Percentiles rank a stretch among this genome's conserved stretches.
phyloP scores from a whole-genome alignment of 192 early-diverging fungal genomes.

The Linnemannia zychae region DNA sequence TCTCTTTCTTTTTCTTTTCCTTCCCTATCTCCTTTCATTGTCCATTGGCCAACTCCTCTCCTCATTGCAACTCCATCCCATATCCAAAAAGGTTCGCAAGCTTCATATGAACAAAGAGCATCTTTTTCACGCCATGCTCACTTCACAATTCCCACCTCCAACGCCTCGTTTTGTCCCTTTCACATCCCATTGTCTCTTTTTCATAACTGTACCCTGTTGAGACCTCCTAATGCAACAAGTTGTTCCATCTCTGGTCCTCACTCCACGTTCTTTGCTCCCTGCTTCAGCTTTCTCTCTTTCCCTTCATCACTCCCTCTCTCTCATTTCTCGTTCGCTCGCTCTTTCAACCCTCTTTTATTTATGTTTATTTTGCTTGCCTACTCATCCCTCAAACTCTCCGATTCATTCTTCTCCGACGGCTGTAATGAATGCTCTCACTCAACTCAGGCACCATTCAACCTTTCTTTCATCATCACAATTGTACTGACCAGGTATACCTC shows the following conservation, averaged over 20 bases:
- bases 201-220: too few relatives aligned
- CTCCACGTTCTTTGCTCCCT: background rate
- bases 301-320: background rate
- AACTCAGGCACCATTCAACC: background rate
- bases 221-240: too few relatives aligned
- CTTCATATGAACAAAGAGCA: background rate
- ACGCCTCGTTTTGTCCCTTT: background rate
- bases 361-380: background rate
- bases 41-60: background rate
- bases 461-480: background rate
- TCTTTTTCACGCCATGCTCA: background rate
- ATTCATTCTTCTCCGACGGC: constrained; percentile 4
- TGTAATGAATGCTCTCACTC: constrained; percentile 5
- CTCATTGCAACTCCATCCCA: background rate
- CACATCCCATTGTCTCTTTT: too few relatives aligned
- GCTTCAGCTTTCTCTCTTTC: too few relatives aligned
- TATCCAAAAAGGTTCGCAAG: background rate
- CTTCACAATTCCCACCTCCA: background rate
- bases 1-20: background rate
- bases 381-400: background rate
- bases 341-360: background rate
- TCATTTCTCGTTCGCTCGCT: background rate
- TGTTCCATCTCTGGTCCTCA: too few relatives aligned
- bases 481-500: constrained; percentile 8
- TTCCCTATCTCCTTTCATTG: background rate